These are phyloP conservation scores for Nothophytophthora sp. DNA, from an alignment of 352 stramenopile species.

Conservation along the genomic window DNA sequence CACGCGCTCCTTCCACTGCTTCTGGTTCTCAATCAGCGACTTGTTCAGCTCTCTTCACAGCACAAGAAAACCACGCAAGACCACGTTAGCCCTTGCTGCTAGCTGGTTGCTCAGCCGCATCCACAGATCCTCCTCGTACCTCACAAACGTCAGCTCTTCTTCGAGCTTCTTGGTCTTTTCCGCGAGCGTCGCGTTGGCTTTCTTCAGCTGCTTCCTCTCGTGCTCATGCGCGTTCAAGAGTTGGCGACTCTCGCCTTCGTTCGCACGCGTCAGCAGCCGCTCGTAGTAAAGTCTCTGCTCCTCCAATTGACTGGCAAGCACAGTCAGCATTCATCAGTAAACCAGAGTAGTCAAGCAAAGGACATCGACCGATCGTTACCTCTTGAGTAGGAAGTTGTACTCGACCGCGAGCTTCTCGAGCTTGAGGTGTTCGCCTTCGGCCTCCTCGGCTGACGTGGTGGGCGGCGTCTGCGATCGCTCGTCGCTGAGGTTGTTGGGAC, in stretches of 20 bases:
- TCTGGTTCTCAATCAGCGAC: slow-evolving; percentile 87
- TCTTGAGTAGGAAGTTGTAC: slow-evolving; percentile 97
- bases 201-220: slow-evolving; percentile 83
- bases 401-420: slow-evolving; percentile 95
- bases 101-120: not conserved
- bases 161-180: slow-evolving; percentile 80
- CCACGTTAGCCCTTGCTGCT: slow-evolving; percentile 3
- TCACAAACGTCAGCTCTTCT: slow-evolving; percentile 81
- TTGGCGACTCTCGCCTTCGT: slow-evolving; percentile 60
- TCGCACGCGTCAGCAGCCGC: slow-evolving; percentile 56
- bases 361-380: slow-evolving; percentile 28
- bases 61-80: slow-evolving; percentile 2
- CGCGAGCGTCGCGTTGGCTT: slow-evolving; percentile 59
- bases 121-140: slow-evolving; percentile 49
- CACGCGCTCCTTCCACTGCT: slow-evolving; percentile 87
- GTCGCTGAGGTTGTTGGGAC: slow-evolving; percentile 73
- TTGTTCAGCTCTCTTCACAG: slow-evolving; percentile 83
- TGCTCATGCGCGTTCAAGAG: slow-evolving; percentile 60
- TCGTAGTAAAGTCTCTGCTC: slow-evolving; percentile 96
- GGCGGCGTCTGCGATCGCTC: slow-evolving; percentile 73
- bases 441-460: slow-evolving; percentile 76
- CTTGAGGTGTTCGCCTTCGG: slow-evolving; percentile 94
- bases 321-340: not conserved
- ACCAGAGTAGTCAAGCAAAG: not conserved
- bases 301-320: slow-evolving; percentile 87